Evolutionary conservation across 2,329 filamentous ascomycete species (phyloP), one percentile per base, ranked within the genome.

Genomic region (Exophiala oligosperma): DNA sequence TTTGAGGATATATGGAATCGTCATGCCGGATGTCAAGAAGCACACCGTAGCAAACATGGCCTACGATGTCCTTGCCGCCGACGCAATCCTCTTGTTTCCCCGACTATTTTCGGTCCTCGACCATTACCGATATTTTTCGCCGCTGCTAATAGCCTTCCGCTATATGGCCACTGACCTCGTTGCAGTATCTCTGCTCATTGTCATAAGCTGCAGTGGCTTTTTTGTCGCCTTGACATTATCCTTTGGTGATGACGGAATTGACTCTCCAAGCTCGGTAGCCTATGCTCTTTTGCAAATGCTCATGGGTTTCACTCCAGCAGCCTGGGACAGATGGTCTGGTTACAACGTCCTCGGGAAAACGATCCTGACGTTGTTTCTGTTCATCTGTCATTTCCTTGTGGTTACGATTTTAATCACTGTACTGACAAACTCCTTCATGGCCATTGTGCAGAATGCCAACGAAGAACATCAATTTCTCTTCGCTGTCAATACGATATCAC

Each of bases 381-480:
- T 96, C 72, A 94, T 97, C 63, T 95, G 91, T 77, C 93, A 97
- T 75, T 97, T 97, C 70, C 82, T 97, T 53, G 88, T 97, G 32
- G 89, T 97, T 51, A 96, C 93, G 1, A 96, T 97, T 52, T 79
- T 97, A 35, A 93, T 97, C 67, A 96, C 92, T 0, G 93, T 97
- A n/a, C 74, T 97, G 61, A 96, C 92, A 4, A 97, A 97, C 70
- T 96, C 91, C 0, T 97, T 97, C 77, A 96, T 95, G 89, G 86
- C 89, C 1, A 93, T 97, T 70, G 91, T 94, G 2, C 91, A 91
- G 52, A 97, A 97, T 70, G 92, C 92, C 6, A 91, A 91, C 54
- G 89, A 97, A 71, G 93, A 97, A 74, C 92, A 97, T 67, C 85
- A 87, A 64, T 97, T 96, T 70, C 76, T 97, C 2, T 97, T 97